These are phyloP conservation scores for Labyrinthula sp. DNA, from an alignment of 352 stramenopile genomes.

Conservation along the genomic window DNA sequence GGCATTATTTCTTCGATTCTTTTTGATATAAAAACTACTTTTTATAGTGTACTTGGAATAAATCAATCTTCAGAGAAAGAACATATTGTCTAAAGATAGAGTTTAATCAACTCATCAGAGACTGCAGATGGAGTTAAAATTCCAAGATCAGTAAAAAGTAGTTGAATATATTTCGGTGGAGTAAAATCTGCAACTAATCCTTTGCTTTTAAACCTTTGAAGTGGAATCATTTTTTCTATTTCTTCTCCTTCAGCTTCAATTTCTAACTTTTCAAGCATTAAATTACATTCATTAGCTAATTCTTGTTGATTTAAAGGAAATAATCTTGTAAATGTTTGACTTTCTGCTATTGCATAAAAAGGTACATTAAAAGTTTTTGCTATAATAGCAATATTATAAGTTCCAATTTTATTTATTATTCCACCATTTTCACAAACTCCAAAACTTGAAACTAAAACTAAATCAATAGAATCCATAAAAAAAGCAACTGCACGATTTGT, in stretches of 20 bases:
- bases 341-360: slow-evolving; percentile 91
- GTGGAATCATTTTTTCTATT: no score
- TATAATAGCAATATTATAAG: slow-evolving; percentile 72
- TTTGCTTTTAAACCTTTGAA: no score
- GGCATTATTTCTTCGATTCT: no score
- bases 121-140: slow-evolving; percentile 88
- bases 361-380: slow-evolving; percentile 80
- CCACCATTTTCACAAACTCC: slow-evolving; percentile 89
- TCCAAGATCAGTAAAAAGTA: slow-evolving; percentile 92
- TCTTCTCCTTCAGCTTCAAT: background rate
- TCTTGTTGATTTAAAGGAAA: slow-evolving; percentile 90
- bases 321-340: slow-evolving; percentile 90
- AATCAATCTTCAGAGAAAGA: no score
- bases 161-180: slow-evolving; percentile 82
- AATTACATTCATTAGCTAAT: slow-evolving; percentile 40
- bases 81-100: slow-evolving; percentile 97
- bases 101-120: slow-evolving; percentile 89
- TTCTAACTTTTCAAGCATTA: slow-evolving; percentile 24
- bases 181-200: slow-evolving; percentile 97
- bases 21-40: no score
- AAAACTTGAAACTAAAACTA: slow-evolving; percentile 81
- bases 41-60: no score
- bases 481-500: slow-evolving; percentile 79
- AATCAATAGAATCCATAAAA: slow-evolving; percentile 80
- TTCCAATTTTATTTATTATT: slow-evolving; percentile 90